Percentiles rank a stretch among this genome's conserved stretches.
These are phyloP conservation scores for Trichocomaceae sp. DNA, from an alignment of 2,329 filamentous ascomycete species.

Conservation along the genomic window DNA sequence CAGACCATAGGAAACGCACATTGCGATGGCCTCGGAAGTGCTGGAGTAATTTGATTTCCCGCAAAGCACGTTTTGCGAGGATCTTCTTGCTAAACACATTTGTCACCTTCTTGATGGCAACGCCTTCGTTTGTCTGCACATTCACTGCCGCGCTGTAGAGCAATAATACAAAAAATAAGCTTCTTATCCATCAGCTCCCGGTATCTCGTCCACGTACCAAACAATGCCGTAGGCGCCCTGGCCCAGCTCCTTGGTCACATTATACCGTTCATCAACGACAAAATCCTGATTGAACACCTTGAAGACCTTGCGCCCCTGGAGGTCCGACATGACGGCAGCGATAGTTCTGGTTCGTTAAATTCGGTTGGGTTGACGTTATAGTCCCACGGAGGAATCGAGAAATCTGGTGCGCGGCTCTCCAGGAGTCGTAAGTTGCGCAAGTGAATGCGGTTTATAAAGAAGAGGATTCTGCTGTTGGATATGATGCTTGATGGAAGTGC, in stretches of 20 bases:
- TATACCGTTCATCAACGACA: slow-evolving; percentile 95
- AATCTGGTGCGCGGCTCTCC: neutral
- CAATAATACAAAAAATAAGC: neutral
- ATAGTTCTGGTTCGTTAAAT: neutral
- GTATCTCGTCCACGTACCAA: slow-evolving; percentile 55
- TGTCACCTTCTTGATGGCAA: slow-evolving; percentile 99
- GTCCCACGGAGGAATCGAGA: neutral
- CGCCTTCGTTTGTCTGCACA: slow-evolving; percentile 80
- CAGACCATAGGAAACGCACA: slow-evolving; percentile 45
- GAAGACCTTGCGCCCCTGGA: slow-evolving; percentile 79
- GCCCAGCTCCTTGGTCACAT: slow-evolving; percentile 95
- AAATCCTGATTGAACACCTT: slow-evolving; percentile 99
- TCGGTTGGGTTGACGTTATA: neutral
- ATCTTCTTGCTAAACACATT: slow-evolving; percentile 99
- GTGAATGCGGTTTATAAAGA: neutral
- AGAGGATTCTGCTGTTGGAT: neutral
- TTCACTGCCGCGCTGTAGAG: slow-evolving; percentile 78
- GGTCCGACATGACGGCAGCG: slow-evolving; percentile 48
- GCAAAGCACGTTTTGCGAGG: slow-evolving; percentile 89
- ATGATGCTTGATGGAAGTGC: neutral
- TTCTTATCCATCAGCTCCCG: neutral
- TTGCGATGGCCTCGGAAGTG: slow-evolving; percentile 91
- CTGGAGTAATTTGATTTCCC: slow-evolving; percentile 97
- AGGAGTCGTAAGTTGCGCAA: neutral
- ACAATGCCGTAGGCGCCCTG: slow-evolving; percentile 99